A percentile compares a stretch with the other conserved stretches of the same genome.
Conservation (phyloP, 176 grass and related monocot species). For the Pharus latifolius region DNA sequence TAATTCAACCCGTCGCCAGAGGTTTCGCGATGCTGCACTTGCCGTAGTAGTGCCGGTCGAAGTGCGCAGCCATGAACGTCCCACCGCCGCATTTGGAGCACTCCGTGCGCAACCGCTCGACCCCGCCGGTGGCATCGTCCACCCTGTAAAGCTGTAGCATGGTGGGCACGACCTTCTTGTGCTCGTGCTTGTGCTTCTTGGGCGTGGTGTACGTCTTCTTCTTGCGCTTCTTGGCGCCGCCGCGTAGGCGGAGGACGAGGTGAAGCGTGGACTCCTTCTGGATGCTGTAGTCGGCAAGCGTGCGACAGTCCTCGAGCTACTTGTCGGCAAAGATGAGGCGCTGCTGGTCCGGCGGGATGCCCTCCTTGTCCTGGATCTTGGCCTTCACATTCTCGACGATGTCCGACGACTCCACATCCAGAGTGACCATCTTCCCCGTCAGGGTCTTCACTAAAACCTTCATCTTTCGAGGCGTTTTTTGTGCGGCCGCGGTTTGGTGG, state of each 20-base stretch:
- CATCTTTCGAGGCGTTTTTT: not conserved
- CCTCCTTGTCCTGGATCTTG: conserved; percentile 12
- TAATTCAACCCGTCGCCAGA: too few species aligned
- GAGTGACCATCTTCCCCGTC: conserved; percentile 11
- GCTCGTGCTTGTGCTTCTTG: conserved; percentile 35
- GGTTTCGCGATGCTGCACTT: conserved; percentile 25
- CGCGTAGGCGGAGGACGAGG: conserved; percentile 46
- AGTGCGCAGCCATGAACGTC: conserved; percentile 26
- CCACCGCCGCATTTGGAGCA: conserved; percentile 20
- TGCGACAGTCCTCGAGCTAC: conserved; percentile 37
- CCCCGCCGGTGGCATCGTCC: conserved; percentile 26
- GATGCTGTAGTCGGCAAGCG: conserved; percentile 60
- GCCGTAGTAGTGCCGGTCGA: conserved; percentile 12
- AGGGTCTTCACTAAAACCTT: conserved; percentile 35
- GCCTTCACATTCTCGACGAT: conserved; percentile 18
- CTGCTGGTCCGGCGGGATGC: not conserved
- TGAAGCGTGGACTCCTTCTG: conserved; percentile 48
- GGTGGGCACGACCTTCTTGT: conserved; percentile 12
- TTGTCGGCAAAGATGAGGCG: conserved; percentile 47
- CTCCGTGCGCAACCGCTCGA: conserved; percentile 6
- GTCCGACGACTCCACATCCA: conserved; percentile 10
- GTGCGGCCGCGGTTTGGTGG: not conserved
- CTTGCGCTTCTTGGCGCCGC: conserved; percentile 41
- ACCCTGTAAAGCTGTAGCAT: conserved; percentile 32
- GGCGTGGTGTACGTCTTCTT: conserved; percentile 40